A percentile compares a stretch with the other conserved stretches of the same genome.
Conservation (phyloP, 257 asterid genomes). For the Lycium ferocissimum region DNA sequence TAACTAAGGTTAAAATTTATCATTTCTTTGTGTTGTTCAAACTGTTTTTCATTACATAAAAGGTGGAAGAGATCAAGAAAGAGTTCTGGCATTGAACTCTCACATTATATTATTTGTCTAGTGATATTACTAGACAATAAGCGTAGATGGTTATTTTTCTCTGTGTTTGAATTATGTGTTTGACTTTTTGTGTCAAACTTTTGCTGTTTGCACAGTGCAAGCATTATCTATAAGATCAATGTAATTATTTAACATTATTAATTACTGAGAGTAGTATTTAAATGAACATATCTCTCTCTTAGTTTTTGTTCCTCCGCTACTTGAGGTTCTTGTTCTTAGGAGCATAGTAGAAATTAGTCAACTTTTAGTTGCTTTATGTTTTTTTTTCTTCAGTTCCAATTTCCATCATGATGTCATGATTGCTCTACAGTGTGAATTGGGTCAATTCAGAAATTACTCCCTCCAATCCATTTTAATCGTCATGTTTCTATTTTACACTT, state of each 20-base stretch:
- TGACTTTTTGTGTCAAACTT: background rate
- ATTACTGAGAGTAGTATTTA: background rate
- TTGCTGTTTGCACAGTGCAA: background rate
- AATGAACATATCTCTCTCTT: background rate
- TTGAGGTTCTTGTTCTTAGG: background rate
- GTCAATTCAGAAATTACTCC: background rate
- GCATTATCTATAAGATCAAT: background rate
- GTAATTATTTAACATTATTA: background rate
- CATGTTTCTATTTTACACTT: no score
- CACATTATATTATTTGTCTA: background rate
- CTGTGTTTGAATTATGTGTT: background rate
- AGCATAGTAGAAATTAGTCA: background rate
- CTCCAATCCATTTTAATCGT: no score
- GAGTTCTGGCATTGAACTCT: background rate
- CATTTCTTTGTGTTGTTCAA: background rate
- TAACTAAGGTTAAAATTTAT: constrained; percentile 10
- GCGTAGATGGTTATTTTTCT: background rate
- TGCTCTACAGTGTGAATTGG: background rate
- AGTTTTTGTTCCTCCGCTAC: background rate
- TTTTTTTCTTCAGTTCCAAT: background rate
- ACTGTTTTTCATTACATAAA: background rate
- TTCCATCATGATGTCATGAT: background rate
- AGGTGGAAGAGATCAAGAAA: background rate
- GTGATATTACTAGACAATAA: background rate
- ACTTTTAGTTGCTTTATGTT: background rate